Conservation (phyloP, 2,329 filamentous ascomycete species). For the Helotiales sp. region DNA sequence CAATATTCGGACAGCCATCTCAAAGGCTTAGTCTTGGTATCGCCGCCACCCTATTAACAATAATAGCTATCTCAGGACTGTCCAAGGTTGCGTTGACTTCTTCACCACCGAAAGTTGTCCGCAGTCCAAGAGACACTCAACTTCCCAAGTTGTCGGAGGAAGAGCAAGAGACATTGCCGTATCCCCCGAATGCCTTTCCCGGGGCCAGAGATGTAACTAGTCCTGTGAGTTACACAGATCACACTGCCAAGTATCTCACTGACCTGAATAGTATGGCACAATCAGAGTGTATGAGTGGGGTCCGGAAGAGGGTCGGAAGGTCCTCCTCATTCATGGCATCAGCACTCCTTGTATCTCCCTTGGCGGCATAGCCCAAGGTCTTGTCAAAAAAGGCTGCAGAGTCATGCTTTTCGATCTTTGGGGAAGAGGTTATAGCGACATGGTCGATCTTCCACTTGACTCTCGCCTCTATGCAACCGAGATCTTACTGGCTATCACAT, state of each 20-base stretch:
- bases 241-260: neutral
- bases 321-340: slow-evolving; percentile 79
- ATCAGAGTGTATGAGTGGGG: slow-evolving; percentile 82
- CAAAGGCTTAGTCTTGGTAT: slow-evolving; percentile 14
- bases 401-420: slow-evolving; percentile 82
- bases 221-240: slow-evolving; percentile 37
- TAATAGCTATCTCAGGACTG: slow-evolving; percentile 16
- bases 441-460: slow-evolving; percentile 58
- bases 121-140: slow-evolving; percentile 26
- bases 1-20: neutral
- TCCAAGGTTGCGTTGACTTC: slow-evolving; percentile 11
- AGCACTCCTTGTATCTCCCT: slow-evolving; percentile 74
- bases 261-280: slow-evolving; percentile 54
- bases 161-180: slow-evolving; percentile 49
- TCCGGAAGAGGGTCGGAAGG: slow-evolving; percentile 66
- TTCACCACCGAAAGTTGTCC: slow-evolving; percentile 17
- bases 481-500: slow-evolving; percentile 64
- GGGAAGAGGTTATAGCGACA: slow-evolving; percentile 76
- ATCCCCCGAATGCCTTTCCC: slow-evolving; percentile 70
- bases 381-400: slow-evolving; percentile 67
- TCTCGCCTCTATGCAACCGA: slow-evolving; percentile 64
- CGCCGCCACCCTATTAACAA: slow-evolving; percentile 22
- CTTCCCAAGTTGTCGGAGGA: slow-evolving; percentile 24
- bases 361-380: slow-evolving; percentile 62
- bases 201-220: slow-evolving; percentile 68